Conservation (phyloP, 225 moss, liverwort and hornwort species). For the Climacium dendroides region DNA sequence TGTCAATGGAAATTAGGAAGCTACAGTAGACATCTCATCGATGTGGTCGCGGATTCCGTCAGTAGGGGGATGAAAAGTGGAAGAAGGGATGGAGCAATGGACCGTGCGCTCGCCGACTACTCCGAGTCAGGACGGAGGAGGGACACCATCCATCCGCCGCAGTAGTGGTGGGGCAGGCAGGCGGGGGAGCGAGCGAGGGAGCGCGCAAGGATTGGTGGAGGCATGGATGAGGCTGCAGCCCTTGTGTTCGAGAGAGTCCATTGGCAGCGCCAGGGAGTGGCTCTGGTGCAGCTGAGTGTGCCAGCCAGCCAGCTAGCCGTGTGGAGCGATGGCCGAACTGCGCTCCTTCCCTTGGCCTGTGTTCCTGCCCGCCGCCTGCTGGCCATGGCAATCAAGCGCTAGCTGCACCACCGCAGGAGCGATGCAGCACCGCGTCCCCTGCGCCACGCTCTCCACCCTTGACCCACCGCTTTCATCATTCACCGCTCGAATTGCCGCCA, state of each 20-base stretch:
- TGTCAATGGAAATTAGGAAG: no score
- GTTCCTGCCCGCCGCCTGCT: background rate
- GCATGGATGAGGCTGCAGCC: background rate
- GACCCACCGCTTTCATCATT: background rate
- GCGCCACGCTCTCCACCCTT: background rate
- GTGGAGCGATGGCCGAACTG: background rate
- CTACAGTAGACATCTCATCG: no score
- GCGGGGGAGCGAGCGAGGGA: background rate
- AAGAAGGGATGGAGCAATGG: background rate
- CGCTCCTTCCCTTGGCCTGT: background rate
- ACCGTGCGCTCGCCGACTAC: no score
- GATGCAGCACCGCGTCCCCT: background rate
- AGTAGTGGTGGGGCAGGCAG: background rate
- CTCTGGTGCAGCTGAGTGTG: background rate
- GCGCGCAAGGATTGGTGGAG: background rate
- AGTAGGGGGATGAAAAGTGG: no score
- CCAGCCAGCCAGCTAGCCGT: background rate
- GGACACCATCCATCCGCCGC: no score
- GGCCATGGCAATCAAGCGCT: background rate
- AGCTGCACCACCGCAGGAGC: background rate
- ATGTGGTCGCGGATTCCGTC: no score
- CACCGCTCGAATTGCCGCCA: background rate
- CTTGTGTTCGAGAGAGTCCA: background rate
- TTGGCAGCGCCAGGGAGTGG: slow-evolving; percentile 14
- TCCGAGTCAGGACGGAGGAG: no score